Base-by-base conservation (phyloP, 2,329 filamentous ascomycete genomes). In the Leptographium galeiforme region DNA sequence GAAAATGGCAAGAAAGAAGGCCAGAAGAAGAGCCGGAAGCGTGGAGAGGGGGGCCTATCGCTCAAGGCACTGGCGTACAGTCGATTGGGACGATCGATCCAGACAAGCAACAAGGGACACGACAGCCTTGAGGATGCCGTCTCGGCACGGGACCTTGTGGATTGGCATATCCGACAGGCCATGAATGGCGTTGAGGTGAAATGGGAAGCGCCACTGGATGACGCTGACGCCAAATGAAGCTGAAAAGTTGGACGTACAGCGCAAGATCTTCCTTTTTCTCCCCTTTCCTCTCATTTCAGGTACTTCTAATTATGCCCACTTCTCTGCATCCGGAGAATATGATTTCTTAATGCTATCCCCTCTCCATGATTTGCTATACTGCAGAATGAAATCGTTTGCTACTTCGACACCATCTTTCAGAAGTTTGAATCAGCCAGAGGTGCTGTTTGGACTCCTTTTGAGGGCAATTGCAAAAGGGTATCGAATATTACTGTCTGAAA, bases 161-260 rank as follows among this genome's bases (percentile, higher is more conserved):
- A 50, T 12, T 50, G 48, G 48, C 48, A 50, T n/a, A 16, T 50
- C 13, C 19, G n/a, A 33, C 19, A 50, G 36, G 38, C 38, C 25
- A n/a, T 59, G 66, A 18, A 61, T n/a, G 4, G 39, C 16, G 16
- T 40, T 40, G 39, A 40, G 39, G 39, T 40, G 39, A 40, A 40
- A n/a, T 40, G 39, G 39, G 39, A 40, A 40, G 14, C 39, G 39
- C 14, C 16, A 40, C 16, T 3, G 16, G 39, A 40, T n/a, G 39
- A n/a, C 13, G 8, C 39, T 16, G 39, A 1, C 39, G n/a, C n/a
- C n/a, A n/a, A 40, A 40, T 40, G n/a, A n/a, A 40, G 18, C 7
- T 13, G 38, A 14, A 39, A 16, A 6, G 2, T 25, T 25, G 25
- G 25, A 25, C 5, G 25, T 3, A 25, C 25, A 5, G 5, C 5